Conservation (phyloP, 2,329 filamentous ascomycete genomes). For the Aureobasidium sp. region DNA sequence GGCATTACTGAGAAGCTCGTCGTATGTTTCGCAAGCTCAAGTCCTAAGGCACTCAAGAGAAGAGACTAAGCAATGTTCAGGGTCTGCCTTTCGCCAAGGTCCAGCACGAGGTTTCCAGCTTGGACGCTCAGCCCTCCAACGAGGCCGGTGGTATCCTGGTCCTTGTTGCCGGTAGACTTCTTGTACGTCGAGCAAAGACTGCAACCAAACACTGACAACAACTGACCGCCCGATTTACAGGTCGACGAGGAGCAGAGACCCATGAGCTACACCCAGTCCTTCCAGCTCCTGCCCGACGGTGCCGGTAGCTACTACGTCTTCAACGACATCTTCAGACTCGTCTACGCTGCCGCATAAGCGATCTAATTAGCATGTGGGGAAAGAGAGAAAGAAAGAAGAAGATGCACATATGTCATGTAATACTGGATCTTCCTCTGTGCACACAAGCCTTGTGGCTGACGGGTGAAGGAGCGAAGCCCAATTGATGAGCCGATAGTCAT, state of each 20-base stretch:
- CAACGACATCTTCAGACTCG: conserved; percentile 92
- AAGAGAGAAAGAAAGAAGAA: background rate
- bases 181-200: conserved; percentile 47
- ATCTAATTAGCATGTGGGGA: background rate
- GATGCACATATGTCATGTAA: conserved; percentile 8
- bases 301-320: conserved; percentile 70
- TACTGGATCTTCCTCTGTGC: background rate
- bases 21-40: conserved; percentile 43
- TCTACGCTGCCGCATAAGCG: conserved; percentile 46
- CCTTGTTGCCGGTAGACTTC: conserved; percentile 75
- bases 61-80: conserved; percentile 36
- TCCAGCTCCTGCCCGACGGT: conserved; percentile 68
- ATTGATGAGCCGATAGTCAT: conserved; percentile 8
- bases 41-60: background rate
- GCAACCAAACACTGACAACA: background rate
- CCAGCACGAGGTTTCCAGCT: conserved; percentile 64
- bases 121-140: conserved; percentile 73
- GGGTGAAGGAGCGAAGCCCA: background rate
- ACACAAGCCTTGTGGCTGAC: background rate
- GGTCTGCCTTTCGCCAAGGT: conserved; percentile 73
- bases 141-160: conserved; percentile 67
- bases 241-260: conserved; percentile 77
- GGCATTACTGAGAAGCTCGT: conserved; percentile 71
- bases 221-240: conserved; percentile 35
- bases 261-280: conserved; percentile 85